These are phyloP conservation scores for Penicillium lagena DNA, from an alignment of 495 filamentous ascomycete genomes.

Conservation along the genomic window DNA sequence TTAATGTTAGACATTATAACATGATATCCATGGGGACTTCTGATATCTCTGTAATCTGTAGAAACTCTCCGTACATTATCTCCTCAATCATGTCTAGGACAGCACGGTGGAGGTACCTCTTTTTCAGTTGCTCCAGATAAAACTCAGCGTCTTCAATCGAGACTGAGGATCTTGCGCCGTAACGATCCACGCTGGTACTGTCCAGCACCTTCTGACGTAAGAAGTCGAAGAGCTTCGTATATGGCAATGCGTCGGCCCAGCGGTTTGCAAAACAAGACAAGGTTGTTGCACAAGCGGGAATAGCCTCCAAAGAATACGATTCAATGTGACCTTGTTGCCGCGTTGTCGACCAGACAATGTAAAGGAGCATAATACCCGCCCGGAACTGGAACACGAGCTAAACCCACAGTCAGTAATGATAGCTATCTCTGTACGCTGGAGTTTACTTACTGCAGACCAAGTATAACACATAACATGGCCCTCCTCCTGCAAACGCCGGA, in stretches of 20 bases:
- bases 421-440: too few relatives aligned
- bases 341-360: slow-evolving; percentile 21
- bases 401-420: background rate
- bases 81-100: slow-evolving; percentile 28
- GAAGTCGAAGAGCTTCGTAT: slow-evolving; percentile 17
- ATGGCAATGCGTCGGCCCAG: slow-evolving; percentile 22
- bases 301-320: slow-evolving; percentile 14
- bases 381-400: slow-evolving; percentile 30
- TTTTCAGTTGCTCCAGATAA: slow-evolving; percentile 17
- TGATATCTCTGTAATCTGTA: slow-evolving; percentile 1
- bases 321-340: slow-evolving; percentile 1
- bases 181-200: background rate
- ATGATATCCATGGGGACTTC: background rate
- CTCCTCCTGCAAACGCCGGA: slow-evolving; percentile 22
- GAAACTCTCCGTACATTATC: slow-evolving; percentile 15
- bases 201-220: slow-evolving; percentile 10
- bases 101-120: slow-evolving; percentile 22
- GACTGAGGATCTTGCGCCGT: background rate
- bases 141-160: slow-evolving; percentile 11
- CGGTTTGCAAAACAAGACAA: slow-evolving; percentile 19
- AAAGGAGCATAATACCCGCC: slow-evolving; percentile 25
- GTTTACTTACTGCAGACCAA: slow-evolving; percentile 24
- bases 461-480: slow-evolving; percentile 31
- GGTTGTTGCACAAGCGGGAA: slow-evolving; percentile 15
- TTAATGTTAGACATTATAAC: too few relatives aligned